Base-by-base conservation (phyloP, 2,329 filamentous ascomycete genomes). In the Talaromyces sp. region DNA sequence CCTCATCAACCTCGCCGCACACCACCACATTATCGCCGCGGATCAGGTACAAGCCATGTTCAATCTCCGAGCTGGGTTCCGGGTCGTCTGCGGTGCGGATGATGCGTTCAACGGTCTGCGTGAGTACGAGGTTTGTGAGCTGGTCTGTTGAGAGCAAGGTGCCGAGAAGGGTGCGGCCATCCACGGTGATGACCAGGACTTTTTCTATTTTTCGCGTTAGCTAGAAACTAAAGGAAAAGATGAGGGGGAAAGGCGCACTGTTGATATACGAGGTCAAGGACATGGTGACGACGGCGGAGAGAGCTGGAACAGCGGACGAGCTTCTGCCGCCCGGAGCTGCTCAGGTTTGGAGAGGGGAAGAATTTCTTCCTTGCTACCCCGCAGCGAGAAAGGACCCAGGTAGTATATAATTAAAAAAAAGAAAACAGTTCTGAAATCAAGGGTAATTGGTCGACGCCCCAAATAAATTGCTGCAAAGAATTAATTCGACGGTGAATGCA, bases 21-120 rank as follows among this genome's bases (percentile, higher is more conserved):
- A 96, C 83, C 64, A 92, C 93, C 55, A 99, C 93, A 71, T 96
- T 97, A 74, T 99, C 95, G 58, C 95, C 95, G 63, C 95, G 85
- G 61, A 99, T 90, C 62, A 99, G 84, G 74, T 97, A 98, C 6
- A 98, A 79, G 1, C 95, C 95, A 64, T 97, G 86, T 4, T 89
- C 87, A 19, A 95, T 88, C 72, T 95, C 87, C 62, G 88, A 85
- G 51, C 90, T 96, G 0, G 88, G 85, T 68, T 96, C 91, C 47
- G 86, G 84, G 71, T 96, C 92, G 72, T 97, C 93, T 51, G 85
- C 84, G 1, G 90, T 88, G 65, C 91, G 89, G 69, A 99, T 96
- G 65, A 97, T 90, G 67, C 95, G 90, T 77, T 99, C 95, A 64
- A 92, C 81, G 4, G 93, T 91, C 66, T 91, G 83, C 67, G 87